Base-by-base conservation (phyloP, 1,139 yeast species). In the Zygoascus meyerae region DNA sequence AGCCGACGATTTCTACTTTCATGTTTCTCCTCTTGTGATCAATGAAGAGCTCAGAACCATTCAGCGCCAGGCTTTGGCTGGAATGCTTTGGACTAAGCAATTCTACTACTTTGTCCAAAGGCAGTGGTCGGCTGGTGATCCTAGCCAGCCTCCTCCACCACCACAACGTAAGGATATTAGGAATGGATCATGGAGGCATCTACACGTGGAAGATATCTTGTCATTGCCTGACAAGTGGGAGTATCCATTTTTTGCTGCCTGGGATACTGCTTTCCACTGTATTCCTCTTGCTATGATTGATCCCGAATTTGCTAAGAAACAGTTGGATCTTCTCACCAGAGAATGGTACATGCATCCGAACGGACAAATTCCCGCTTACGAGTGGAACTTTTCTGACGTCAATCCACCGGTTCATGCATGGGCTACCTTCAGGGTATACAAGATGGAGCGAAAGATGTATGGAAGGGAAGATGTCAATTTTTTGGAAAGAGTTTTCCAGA, bases 341-440 rank as follows among this genome's bases (percentile, higher is more conserved):
- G 97, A 90, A 66, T 90, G 97, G 97, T 90, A 89, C 66, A 87
- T 89, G 95, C 97, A 92, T 66, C 97, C 97, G 40, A 90, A 90
- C 64, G 97, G 97, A n/a, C 97, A 90, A 67, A 81, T 89, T 55
- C 97, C 97, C 0, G 97, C 97, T 16, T 90, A 90, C 65, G 97
- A 90, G 66, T 90, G 97, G 97, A 90, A 90, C 66, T 90, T 90
- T 60, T 75, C 87, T 54, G 97, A 90, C 65, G 96, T 92, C 16
- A 90, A 90, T 64, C 97, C 97, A 1, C 97, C 97, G 1, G 97
- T 90, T 34, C 97, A 90, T 64, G 97, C 97, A 0, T 90, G 97
- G 97, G 84, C 97, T 0, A 84, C 95, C 7, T 90, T 83, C 66
- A 77, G 97, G 60, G 87, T 87, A 42, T 90, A 81, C 69, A 90